A percentile compares a stretch with the other conserved stretches of the same genome.
Evolutionary conservation across 805 yeast genomes (phyloP).

Genomic region (Lachancea kluyveri): DNA sequence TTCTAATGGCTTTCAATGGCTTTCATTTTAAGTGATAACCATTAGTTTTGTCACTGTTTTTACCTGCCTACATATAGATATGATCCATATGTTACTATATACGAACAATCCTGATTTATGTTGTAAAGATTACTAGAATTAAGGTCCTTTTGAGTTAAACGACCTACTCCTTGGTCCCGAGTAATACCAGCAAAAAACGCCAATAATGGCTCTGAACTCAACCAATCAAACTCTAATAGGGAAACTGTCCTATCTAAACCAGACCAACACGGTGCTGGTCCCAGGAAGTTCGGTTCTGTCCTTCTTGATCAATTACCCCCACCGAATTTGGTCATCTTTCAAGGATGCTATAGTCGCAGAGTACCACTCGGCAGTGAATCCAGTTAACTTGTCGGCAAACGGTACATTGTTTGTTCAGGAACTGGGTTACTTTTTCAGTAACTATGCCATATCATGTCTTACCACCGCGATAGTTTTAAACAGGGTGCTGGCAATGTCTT

Average conservation of each 20-base stretch:
- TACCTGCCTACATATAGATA: no score
- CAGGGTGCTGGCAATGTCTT: conserved; percentile 52
- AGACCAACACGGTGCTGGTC: conserved; percentile 14
- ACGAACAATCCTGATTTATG: no score
- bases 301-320: conserved; percentile 18
- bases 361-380: conserved; percentile 8
- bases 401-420: conserved; percentile 7
- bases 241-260: conserved; percentile 22
- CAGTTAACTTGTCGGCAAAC: conserved; percentile 1
- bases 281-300: conserved; percentile 7
- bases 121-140: no score
- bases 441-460: conserved; percentile 49
- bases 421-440: conserved; percentile 41
- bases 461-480: conserved; percentile 52
- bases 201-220: conserved; percentile 1
- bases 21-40: no score
- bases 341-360: conserved; percentile 19
- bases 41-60: no score
- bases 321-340: conserved; percentile 15
- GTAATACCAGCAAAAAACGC: no score
- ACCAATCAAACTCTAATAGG: conserved; percentile 7
- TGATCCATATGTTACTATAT: no score
- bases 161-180: no score
- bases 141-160: no score
- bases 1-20: no score